Base-by-base conservation (phyloP, 1,284 basidiomycete species). In the Phenoliferia sp. region DNA sequence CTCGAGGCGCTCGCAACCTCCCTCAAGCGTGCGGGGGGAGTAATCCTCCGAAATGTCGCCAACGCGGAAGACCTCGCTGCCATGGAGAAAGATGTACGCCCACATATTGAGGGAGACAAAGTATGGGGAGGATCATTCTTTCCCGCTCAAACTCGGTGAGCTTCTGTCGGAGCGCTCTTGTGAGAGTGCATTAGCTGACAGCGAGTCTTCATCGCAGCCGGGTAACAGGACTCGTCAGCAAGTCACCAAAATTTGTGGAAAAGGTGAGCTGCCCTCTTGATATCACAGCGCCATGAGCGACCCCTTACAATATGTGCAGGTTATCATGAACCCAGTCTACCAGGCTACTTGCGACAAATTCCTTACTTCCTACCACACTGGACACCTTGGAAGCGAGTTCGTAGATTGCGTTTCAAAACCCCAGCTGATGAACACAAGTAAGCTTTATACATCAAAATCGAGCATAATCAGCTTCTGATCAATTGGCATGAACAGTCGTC, bases 61-160 rank as follows among this genome's bases (percentile, higher is more conserved):
- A 4, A 3, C 31, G 12, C 16, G 57, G 57, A 33, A 16, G 57
- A 22, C 6, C 31, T 59, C 32, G 57, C 57, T 3, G 32, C 33
- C 32, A 59, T 59, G 57, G 57, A 59, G 57, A 7, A n/a, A n/a
- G 57, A 59, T 34, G 31, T 59, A 9, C 31, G 57, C 16, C 57
- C 57, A 9, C 33, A 34, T n/a, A 59, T 59, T n/a, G 57, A 34
- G 31, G 33, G 12, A 4, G 57, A 59, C 33, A 59, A 59, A 34
- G 33, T 9, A 4, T 59, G 57, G 57, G 28, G 15, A 12, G 57
- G 57, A 33, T 7, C 32, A 3, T 59, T 59, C 33, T 59, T 59
- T 34, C 57, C 57, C 5, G 32, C 57, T 6, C 31, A 33, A 26
- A 59, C 57, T 33, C 31, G 57, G 54, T 56, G 54, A 4, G 54